Conservation (phyloP, 441 rosid species). For the Adansonia rubrostipa region DNA sequence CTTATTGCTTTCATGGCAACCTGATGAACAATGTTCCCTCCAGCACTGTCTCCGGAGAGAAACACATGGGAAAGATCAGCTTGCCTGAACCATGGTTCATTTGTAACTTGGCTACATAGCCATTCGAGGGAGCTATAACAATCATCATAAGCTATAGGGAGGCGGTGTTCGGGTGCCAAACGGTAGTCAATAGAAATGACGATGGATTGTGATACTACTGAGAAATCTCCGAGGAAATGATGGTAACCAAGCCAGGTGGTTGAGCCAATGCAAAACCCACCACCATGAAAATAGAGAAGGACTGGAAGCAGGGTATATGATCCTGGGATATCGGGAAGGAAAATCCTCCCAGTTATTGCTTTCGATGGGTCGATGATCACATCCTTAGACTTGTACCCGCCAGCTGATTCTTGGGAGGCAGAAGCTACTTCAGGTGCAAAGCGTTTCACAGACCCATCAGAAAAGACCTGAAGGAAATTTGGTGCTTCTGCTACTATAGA, state of each 20-base stretch:
- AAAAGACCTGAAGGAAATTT: conserved; percentile 55
- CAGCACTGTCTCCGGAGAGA: conserved; percentile 67
- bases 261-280: conserved; percentile 65
- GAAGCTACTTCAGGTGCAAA: conserved; percentile 40
- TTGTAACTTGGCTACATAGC: conserved; percentile 31
- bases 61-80: conserved; percentile 50
- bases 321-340: conserved; percentile 40
- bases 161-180: conserved; percentile 61
- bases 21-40: conserved; percentile 65
- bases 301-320: conserved; percentile 37
- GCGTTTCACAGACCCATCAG: conserved; percentile 55
- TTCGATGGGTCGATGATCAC: conserved; percentile 43
- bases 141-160: conserved; percentile 59
- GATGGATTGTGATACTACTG: conserved; percentile 39
- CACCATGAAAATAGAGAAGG: conserved; percentile 67
- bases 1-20: conserved; percentile 42
- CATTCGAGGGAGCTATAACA: conserved; percentile 55
- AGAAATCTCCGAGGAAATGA: conserved; percentile 57
- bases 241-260: conserved; percentile 68
- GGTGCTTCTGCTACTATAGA: conserved; percentile 53
- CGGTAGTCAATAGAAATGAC: conserved; percentile 62
- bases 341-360: conserved; percentile 53
- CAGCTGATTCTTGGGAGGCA: conserved; percentile 30
- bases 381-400: conserved; percentile 52
- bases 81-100: conserved; percentile 55